Evolutionary conservation across 1,284 basidiomycete species (phyloP).

Genomic region (Coniferiporia weirii): DNA sequence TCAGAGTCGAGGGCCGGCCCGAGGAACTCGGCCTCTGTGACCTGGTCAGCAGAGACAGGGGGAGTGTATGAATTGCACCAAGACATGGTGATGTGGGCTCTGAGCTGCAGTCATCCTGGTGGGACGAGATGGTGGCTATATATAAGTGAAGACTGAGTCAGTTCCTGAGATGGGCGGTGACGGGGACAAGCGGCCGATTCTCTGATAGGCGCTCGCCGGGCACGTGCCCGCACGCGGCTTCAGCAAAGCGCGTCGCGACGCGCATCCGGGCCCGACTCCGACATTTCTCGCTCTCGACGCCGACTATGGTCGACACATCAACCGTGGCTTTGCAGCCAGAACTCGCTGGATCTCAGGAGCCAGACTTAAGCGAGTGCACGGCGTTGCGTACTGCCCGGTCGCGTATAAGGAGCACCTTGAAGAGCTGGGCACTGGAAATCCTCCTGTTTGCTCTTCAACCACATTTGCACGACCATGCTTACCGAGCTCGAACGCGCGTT

Average conservation of each 20-base stretch:
- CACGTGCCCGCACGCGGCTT: background rate
- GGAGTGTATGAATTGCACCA: no score
- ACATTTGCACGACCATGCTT: constrained; percentile 87
- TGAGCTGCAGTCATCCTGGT: no score
- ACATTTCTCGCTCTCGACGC: background rate
- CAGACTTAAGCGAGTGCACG: constrained; percentile 59
- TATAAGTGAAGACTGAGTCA: no score
- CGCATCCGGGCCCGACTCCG: background rate
- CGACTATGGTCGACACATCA: background rate
- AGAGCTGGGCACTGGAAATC: constrained; percentile 88
- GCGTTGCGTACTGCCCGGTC: constrained; percentile 86
- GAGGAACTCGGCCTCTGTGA: constrained; percentile 4
- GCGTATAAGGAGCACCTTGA: constrained; percentile 75
- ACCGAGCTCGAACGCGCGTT: constrained; percentile 93
- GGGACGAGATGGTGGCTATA: no score
- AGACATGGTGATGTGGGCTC: no score
- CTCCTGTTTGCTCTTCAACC: constrained; percentile 83
- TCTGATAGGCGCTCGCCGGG: no score
- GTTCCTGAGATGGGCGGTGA: no score
- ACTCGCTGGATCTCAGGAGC: background rate
- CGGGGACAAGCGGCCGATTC: no score
- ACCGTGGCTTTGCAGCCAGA: background rate
- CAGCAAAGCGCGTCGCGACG: constrained; percentile 12
- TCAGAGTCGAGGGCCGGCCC: constrained; percentile 18
- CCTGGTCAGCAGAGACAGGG: background rate